phyloP scores from a whole-genome alignment of 371 early-diverging fungal species.

The Conidiobolus incongruus region DNA sequence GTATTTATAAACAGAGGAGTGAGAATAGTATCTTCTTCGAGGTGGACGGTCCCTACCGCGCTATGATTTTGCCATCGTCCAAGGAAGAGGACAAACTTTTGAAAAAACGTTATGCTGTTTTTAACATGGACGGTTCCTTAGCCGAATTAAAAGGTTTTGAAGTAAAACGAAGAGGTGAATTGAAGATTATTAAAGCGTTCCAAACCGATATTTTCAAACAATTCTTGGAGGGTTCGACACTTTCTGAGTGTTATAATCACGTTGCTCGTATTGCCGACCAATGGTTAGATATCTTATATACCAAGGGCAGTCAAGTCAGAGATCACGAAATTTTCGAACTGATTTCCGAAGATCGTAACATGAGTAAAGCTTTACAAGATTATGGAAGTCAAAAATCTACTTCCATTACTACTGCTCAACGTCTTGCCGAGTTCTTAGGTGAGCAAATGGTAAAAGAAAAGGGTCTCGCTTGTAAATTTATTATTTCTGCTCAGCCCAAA shows the following conservation, averaged over 20 bases:
- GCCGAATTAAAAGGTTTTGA: conserved; percentile 99
- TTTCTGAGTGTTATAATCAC: conserved; percentile 79
- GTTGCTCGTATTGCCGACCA: conserved; percentile 82
- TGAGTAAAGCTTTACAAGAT: conserved; percentile 86
- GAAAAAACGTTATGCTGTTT: conserved; percentile 98
- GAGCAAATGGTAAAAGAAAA: conserved; percentile 96
- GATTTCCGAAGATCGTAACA: conserved; percentile 94
- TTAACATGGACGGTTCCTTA: conserved; percentile 85
- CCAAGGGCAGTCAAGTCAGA: conserved; percentile 55
- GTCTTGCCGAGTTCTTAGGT: conserved; percentile 95
- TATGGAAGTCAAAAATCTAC: conserved; percentile 92
- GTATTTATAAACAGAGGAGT: conserved; percentile 42
- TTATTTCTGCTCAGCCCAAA: conserved; percentile 74
- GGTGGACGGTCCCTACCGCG: conserved; percentile 98
- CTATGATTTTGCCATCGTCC: conserved; percentile 97
- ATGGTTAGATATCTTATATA: conserved; percentile 92
- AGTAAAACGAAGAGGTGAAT: conserved; percentile 97
- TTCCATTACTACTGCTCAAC: conserved; percentile 84
- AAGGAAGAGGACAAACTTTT: conserved; percentile 91
- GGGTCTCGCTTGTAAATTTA: conserved; percentile 91
- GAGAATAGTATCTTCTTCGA: conserved; percentile 99
- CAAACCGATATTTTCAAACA: conserved; percentile 88
- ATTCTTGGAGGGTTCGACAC: conserved; percentile 68
- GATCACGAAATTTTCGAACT: conserved; percentile 91
- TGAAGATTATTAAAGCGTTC: conserved; percentile 96